Conservation (phyloP, 163 green algal genomes). For the Dunaliella salina region DNA sequence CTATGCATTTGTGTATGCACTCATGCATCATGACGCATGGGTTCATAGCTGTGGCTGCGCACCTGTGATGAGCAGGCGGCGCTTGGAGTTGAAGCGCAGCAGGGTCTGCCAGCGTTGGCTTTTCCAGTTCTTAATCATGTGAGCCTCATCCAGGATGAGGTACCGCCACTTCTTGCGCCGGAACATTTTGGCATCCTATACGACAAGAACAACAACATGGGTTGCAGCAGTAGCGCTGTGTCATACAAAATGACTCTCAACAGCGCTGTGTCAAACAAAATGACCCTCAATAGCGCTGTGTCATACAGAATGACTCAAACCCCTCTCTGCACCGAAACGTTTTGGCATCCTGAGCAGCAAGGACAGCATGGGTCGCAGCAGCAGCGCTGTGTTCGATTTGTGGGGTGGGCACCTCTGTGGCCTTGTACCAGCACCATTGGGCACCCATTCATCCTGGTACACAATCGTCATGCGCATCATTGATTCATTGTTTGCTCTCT, state of each 20-base stretch:
- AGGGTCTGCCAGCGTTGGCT: conserved; percentile 95
- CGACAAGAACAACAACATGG: conserved; percentile 3
- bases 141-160: conserved; percentile 96
- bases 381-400: neutral
- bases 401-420: too few relatives aligned
- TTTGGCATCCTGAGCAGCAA: conserved; percentile 67
- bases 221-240: conserved; percentile 4
- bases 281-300: too few relatives aligned
- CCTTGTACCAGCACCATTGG: too few relatives aligned
- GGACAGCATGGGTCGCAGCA: neutral
- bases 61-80: conserved; percentile 91
- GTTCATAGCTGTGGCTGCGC: neutral
- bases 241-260: too few relatives aligned
- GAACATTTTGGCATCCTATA: conserved; percentile 90
- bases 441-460: too few relatives aligned
- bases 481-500: too few relatives aligned
- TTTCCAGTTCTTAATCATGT: conserved; percentile 99
- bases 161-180: conserved; percentile 96
- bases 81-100: conserved; percentile 93
- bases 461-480: too few relatives aligned
- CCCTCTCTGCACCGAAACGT: conserved; percentile 96
- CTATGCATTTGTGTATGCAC: neutral
- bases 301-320: conserved; percentile 98
- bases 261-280: too few relatives aligned
- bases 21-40: neutral